A percentile compares a stretch with the other conserved stretches of the same genome.
Conservation (phyloP, 257 asterid species). For the Craterostigma plantagineum region DNA sequence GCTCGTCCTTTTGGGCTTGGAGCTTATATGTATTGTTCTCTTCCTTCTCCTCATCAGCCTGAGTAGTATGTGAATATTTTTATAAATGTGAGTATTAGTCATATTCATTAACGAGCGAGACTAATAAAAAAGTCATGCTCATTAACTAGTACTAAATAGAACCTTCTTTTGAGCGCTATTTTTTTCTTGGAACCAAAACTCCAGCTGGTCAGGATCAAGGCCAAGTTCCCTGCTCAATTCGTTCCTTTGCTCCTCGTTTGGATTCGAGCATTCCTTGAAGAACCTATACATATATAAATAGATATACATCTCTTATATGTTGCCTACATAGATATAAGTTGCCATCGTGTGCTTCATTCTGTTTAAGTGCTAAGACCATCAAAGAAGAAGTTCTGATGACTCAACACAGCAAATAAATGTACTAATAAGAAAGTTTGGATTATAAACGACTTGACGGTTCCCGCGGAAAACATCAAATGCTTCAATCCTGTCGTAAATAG, state of each 20-base stretch:
- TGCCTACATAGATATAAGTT: background rate
- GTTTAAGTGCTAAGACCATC: no score
- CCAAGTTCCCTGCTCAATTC: constrained; percentile 31
- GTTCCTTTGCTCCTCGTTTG: constrained; percentile 35
- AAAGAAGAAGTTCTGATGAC: no score
- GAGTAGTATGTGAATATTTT: no score
- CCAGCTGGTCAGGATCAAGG: constrained; percentile 43
- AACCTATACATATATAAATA: constrained; percentile 16
- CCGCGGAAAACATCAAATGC: no score
- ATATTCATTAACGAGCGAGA: background rate
- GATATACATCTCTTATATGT: background rate
- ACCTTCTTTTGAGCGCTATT: constrained; percentile 41
- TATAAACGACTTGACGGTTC: no score
- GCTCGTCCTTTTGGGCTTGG: constrained; percentile 1
- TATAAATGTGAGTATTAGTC: no score
- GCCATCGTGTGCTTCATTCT: no score
- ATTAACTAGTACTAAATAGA: background rate
- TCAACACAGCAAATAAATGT: no score
- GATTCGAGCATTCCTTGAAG: constrained; percentile 39
- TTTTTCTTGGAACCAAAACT: constrained; percentile 64
- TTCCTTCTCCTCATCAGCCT: no score
- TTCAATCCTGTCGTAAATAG: no score
- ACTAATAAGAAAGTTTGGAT: no score
- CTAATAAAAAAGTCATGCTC: background rate
- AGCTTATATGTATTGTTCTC: no score